Evolutionary conservation across 1,139 yeast species (phyloP).

Genomic region (Sugiyamaella novakii): DNA sequence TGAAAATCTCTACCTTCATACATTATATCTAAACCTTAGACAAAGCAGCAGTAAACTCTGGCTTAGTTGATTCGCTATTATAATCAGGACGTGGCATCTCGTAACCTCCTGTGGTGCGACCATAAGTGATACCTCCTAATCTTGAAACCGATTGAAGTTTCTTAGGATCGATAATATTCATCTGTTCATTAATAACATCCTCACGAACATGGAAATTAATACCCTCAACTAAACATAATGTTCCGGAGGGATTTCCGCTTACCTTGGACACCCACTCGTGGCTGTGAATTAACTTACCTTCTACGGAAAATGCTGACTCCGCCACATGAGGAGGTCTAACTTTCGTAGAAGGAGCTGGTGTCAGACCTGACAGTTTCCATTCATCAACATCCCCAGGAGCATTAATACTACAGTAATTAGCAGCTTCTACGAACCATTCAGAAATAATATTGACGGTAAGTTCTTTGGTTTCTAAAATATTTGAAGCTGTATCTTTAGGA

Average conservation of each 20-base stretch:
- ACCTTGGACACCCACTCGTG: constrained; percentile 53
- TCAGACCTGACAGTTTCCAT: constrained; percentile 58
- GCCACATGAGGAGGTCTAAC: constrained; percentile 62
- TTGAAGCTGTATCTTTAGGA: constrained; percentile 54
- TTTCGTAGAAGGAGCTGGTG: constrained; percentile 48
- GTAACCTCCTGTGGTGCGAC: constrained; percentile 48
- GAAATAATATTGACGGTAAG: constrained; percentile 60
- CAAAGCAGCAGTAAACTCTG: constrained; percentile 16
- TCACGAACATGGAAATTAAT: constrained; percentile 59
- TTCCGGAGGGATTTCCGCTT: constrained; percentile 47
- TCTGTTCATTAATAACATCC: constrained; percentile 52
- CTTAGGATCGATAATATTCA: constrained; percentile 48
- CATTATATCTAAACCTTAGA: too few species aligned
- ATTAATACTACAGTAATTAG: constrained; percentile 53
- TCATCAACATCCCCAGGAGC: constrained; percentile 57
- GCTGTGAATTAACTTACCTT: constrained; percentile 51
- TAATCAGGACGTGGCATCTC: constrained; percentile 49
- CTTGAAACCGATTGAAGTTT: constrained; percentile 58
- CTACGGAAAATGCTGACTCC: constrained; percentile 63
- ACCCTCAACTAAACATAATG: constrained; percentile 54
- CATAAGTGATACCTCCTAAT: constrained; percentile 58
- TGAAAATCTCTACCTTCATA: too few species aligned
- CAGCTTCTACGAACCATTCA: constrained; percentile 69
- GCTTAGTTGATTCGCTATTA: constrained; percentile 18
- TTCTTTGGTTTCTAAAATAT: constrained; percentile 55